A percentile compares a stretch with the other conserved stretches of the same genome.
Evolutionary conservation across 2,329 filamentous ascomycete genomes (phyloP).

Genomic region (Penicillium fuscoglaucum): DNA sequence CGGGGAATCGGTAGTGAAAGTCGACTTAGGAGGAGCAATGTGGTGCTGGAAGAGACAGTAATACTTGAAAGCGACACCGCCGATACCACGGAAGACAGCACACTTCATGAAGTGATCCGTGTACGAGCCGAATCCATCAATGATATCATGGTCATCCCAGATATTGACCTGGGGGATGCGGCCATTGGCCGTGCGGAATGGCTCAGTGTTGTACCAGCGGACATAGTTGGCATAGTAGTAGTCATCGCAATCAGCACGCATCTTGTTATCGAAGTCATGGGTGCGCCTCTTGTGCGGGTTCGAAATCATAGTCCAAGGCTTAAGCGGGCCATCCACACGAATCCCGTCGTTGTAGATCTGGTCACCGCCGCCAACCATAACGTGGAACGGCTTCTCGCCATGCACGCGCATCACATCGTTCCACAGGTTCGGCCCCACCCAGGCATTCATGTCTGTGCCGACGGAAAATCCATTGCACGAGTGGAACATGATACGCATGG

Average conservation of each 20-base stretch:
- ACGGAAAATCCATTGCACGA: conserved; percentile 70
- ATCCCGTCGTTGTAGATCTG: conserved; percentile 80
- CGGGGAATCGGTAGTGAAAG: conserved; percentile 74
- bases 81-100: conserved; percentile 65
- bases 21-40: conserved; percentile 77
- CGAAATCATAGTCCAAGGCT: conserved; percentile 60
- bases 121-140: conserved; percentile 67
- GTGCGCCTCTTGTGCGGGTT: conserved; percentile 62
- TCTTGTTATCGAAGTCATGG: conserved; percentile 64
- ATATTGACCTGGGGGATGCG: conserved; percentile 65
- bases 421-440: conserved; percentile 63
- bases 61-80: conserved; percentile 59
- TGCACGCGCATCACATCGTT: conserved; percentile 65
- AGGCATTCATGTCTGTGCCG: conserved; percentile 63
- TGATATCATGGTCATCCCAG: conserved; percentile 67
- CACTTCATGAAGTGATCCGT: conserved; percentile 68
- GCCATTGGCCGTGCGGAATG: conserved; percentile 60
- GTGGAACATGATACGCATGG: conserved; percentile 70
- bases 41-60: conserved; percentile 73
- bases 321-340: conserved; percentile 77
- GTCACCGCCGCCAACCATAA: conserved; percentile 86
- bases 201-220: conserved; percentile 68
- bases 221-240: conserved; percentile 65
- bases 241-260: conserved; percentile 60
- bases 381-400: conserved; percentile 60